phyloP scores from a whole-genome alignment of 305 asterid genomes.

The Galium porrigens region DNA sequence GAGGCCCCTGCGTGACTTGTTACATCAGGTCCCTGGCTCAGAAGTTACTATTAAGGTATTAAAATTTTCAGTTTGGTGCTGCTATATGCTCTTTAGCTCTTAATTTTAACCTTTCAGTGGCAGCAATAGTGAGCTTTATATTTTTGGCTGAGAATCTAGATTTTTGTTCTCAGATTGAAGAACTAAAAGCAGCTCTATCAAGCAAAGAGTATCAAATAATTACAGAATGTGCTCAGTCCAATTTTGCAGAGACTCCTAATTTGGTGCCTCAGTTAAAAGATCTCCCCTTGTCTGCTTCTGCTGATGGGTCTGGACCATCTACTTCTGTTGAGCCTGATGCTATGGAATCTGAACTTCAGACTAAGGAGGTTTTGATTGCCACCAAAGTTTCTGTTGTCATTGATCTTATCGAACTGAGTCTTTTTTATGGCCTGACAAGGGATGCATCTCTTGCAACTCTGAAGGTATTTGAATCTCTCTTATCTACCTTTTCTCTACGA shows the following conservation, averaged over 20 bases:
- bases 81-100: neutral
- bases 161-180: conserved; percentile 49
- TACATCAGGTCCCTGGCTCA: conserved; percentile 55
- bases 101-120: neutral
- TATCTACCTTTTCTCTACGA: neutral
- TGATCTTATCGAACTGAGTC: conserved; percentile 65
- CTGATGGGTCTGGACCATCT: conserved; percentile 31
- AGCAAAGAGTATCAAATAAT: conserved; percentile 79
- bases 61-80: neutral
- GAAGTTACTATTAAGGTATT: conserved; percentile 71
- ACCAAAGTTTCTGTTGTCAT: conserved; percentile 57
- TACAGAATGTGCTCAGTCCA: conserved; percentile 69
- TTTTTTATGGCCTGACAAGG: conserved; percentile 64
- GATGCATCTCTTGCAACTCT: conserved; percentile 82
- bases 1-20: conserved; percentile 76
- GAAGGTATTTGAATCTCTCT: conserved; percentile 35
- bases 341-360: conserved; percentile 34
- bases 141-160: neutral
- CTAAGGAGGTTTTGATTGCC: conserved; percentile 37
- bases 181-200: conserved; percentile 83
- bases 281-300: conserved; percentile 30
- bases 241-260: conserved; percentile 73
- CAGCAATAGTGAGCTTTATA: conserved; percentile 3
- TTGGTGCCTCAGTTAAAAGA: conserved; percentile 44
- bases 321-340: conserved; percentile 27